These are phyloP conservation scores for Drosera capensis DNA, from an alignment of 148 eudicot genomes.

Conservation along the genomic window DNA sequence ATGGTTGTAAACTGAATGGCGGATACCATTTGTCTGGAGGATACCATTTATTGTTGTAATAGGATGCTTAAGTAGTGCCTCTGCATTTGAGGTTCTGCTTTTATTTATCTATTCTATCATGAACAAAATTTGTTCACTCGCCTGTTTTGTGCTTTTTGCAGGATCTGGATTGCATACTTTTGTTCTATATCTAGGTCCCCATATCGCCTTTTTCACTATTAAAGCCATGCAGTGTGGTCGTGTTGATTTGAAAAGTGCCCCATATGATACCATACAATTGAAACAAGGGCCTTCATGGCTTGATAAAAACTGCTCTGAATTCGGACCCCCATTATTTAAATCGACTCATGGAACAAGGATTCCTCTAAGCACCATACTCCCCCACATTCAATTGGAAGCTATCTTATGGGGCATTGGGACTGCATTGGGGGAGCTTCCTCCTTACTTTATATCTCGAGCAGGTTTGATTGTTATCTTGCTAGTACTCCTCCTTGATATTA, in stretches of 20 bases:
- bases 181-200: conserved; percentile 94
- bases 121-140: background rate
- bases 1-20: background rate
- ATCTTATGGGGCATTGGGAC: conserved; percentile 93
- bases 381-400: conserved; percentile 88
- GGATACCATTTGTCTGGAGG: background rate
- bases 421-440: conserved; percentile 98
- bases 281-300: conserved; percentile 89
- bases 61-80: too few relatives aligned
- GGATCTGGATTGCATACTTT: conserved; percentile 98
- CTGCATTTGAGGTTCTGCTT: background rate
- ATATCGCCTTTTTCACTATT: conserved; percentile 84
- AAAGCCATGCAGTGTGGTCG: conserved; percentile 94
- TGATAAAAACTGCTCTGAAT: conserved; percentile 69
- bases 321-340: conserved; percentile 63
- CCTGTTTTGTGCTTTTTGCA: conserved; percentile 11
- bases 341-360: conserved; percentile 39
- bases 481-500: background rate
- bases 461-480: conserved; percentile 20
- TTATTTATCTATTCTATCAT: background rate
- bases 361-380: conserved; percentile 83
- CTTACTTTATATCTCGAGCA: conserved; percentile 94
- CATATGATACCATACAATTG: conserved; percentile 89
- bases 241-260: conserved; percentile 85
- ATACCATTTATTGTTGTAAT: background rate